A percentile compares a stretch with the other conserved stretches of the same genome.
Evolutionary conservation across 2,329 filamentous ascomycete genomes (phyloP).

Genomic region (Aspergillus melleus): DNA sequence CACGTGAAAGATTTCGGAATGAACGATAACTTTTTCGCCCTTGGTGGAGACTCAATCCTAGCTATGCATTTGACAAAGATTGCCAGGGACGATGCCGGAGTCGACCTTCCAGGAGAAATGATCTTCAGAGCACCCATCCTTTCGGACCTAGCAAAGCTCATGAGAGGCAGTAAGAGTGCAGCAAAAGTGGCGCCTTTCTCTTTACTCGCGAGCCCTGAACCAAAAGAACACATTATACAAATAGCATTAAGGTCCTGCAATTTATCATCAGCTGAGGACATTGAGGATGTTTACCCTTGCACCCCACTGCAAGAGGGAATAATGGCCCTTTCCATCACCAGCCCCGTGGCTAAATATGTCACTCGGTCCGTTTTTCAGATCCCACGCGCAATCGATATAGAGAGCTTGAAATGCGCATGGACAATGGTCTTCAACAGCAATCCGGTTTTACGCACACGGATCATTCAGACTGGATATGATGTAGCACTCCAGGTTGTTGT

Average conservation of each 20-base stretch:
- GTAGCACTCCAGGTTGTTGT: not conserved
- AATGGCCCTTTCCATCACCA: not conserved
- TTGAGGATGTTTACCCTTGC: not conserved
- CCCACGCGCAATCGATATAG: not conserved
- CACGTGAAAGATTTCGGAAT: not conserved
- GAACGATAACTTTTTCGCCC: slow-evolving; percentile 30
- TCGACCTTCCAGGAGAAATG: not conserved
- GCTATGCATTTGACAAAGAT: slow-evolving; percentile 19
- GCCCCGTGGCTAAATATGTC: not conserved
- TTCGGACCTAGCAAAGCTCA: not conserved
- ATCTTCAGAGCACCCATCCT: not conserved
- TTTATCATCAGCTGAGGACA: not conserved
- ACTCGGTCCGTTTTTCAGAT: not conserved
- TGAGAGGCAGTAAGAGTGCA: not conserved
- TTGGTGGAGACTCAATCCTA: slow-evolving; percentile 31
- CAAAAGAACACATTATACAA: not conserved
- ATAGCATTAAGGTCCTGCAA: not conserved
- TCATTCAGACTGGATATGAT: not conserved
- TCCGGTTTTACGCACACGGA: not conserved
- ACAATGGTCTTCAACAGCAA: not conserved
- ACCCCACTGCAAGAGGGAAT: not conserved
- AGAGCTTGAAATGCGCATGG: not conserved
- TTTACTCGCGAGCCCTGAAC: not conserved
- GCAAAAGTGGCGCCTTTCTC: not conserved
- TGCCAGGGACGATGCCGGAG: not conserved